Conservation (phyloP, 805 yeast species). For the Candida stauntonica region DNA sequence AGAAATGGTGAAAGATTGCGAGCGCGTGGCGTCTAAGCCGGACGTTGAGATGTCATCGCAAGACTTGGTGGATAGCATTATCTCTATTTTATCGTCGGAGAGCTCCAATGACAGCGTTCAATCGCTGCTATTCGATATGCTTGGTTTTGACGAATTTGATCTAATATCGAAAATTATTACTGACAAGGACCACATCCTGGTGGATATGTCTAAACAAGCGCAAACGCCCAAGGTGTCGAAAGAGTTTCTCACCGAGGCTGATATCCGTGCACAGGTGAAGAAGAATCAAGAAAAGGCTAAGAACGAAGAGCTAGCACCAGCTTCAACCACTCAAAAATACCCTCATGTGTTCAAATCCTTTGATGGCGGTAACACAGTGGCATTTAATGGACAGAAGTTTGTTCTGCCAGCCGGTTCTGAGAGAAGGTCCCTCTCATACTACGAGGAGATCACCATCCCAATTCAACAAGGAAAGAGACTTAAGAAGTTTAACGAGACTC, state of each 20-base stretch:
- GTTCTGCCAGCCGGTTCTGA: conserved; percentile 79
- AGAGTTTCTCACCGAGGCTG: conserved; percentile 46
- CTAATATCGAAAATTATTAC: conserved; percentile 61
- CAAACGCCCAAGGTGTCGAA: conserved; percentile 22
- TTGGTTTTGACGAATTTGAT: conserved; percentile 86
- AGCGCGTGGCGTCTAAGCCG: conserved; percentile 30
- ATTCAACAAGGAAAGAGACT: conserved; percentile 48
- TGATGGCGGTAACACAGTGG: conserved; percentile 64
- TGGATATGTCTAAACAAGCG: conserved; percentile 21
- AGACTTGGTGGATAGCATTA: conserved; percentile 27
- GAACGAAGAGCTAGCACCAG: conserved; percentile 45
- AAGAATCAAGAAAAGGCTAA: conserved; percentile 47
- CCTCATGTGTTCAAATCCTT: conserved; percentile 83
- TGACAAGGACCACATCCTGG: conserved; percentile 33
- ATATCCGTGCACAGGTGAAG: conserved; percentile 48
- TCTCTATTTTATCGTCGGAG: conserved; percentile 32
- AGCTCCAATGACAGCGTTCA: conserved; percentile 59
- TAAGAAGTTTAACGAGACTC: conserved; percentile 36
- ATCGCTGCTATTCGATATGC: conserved; percentile 65
- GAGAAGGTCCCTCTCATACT: conserved; percentile 51
- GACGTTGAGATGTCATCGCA: conserved; percentile 33
- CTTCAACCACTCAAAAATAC: conserved; percentile 46
- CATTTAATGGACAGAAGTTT: conserved; percentile 77
- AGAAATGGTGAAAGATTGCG: conserved; percentile 23
- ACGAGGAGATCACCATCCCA: conserved; percentile 86